Evolutionary conservation across 495 filamentous ascomycete species (phyloP).

Genomic region (Aspergillus avenaceus): DNA sequence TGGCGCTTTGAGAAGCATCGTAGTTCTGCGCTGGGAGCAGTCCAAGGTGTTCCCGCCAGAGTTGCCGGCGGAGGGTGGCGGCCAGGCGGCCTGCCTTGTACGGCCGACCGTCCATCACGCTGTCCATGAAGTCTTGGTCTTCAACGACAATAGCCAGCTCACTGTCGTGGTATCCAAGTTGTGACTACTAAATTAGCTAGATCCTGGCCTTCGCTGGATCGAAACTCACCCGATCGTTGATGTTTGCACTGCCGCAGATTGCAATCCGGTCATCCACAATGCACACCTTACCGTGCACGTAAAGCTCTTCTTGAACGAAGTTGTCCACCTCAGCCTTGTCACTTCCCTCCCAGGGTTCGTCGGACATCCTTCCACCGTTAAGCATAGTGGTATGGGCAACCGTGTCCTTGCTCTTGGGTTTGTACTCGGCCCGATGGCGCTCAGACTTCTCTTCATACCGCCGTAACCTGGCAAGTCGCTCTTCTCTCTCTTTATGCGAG

Average conservation of each 20-base stretch:
- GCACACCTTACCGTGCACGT: conserved; percentile 83
- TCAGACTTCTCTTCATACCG: conserved; percentile 59
- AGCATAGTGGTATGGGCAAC: conserved; percentile 84
- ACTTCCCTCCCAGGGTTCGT: conserved; percentile 69
- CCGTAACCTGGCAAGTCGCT: conserved; percentile 49
- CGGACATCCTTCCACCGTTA: conserved; percentile 56
- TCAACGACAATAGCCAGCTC: conserved; percentile 93
- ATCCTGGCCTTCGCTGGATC: neutral
- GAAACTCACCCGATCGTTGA: conserved; percentile 73
- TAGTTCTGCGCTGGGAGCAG: conserved; percentile 70
- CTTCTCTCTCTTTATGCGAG: conserved; percentile 32
- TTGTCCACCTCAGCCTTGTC: conserved; percentile 73
- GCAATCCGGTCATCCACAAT: conserved; percentile 80
- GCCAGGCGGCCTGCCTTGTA: conserved; percentile 74
- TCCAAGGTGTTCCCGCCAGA: conserved; percentile 93
- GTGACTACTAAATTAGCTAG: conserved; percentile 48
- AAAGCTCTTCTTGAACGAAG: conserved; percentile 92
- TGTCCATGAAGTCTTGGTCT: conserved; percentile 69
- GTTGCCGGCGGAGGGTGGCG: conserved; percentile 72
- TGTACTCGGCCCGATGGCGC: conserved; percentile 29
- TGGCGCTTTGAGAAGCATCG: conserved; percentile 67
- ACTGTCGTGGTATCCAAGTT: conserved; percentile 84
- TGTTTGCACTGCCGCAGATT: conserved; percentile 84
- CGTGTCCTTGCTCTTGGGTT: conserved; percentile 52
- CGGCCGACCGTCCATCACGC: conserved; percentile 71